phyloP scores from a whole-genome alignment of 2,329 filamentous ascomycete species.

The Penicillium sp. region DNA sequence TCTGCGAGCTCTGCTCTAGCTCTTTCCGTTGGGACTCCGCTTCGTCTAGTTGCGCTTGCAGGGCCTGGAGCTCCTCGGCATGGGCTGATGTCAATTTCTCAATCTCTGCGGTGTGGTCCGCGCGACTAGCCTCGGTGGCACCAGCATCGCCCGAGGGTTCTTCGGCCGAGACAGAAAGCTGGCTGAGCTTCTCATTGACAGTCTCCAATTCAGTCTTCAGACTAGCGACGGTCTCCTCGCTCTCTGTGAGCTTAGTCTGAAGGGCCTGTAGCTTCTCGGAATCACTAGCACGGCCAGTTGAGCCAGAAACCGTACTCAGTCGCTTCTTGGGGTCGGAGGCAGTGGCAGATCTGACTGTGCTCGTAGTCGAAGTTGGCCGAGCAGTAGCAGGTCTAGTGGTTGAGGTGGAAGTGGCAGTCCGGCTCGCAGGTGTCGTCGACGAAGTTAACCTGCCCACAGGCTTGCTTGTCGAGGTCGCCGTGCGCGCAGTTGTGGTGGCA shows the following conservation, averaged over 20 bases:
- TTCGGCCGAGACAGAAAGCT: conserved; percentile 24
- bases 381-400: conserved; percentile 13
- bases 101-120: conserved; percentile 29
- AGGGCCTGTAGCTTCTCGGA: conserved; percentile 30
- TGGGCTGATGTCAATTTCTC: conserved; percentile 27
- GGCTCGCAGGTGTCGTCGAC: conserved; percentile 19
- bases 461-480: conserved; percentile 20
- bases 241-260: conserved; percentile 31
- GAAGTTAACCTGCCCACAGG: conserved; percentile 20
- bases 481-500: conserved; percentile 16
- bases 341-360: conserved; percentile 17
- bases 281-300: conserved; percentile 24
- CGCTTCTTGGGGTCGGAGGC: conserved; percentile 29
- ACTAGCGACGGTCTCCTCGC: conserved; percentile 28
- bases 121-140: conserved; percentile 21
- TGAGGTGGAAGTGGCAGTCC: conserved; percentile 21
- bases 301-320: conserved; percentile 28
- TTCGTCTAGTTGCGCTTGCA: conserved; percentile 31
- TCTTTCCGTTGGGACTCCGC: conserved; percentile 31
- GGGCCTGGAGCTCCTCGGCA: conserved; percentile 26
- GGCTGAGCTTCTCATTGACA: conserved; percentile 30
- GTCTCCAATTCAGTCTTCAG: conserved; percentile 30
- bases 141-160: conserved; percentile 17
- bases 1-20: conserved; percentile 29
- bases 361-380: conserved; percentile 20